A percentile compares a stretch with the other conserved stretches of the same genome.
Conservation (phyloP, 371 early-diverging fungal species). For the Entomophthora muscae region DNA sequence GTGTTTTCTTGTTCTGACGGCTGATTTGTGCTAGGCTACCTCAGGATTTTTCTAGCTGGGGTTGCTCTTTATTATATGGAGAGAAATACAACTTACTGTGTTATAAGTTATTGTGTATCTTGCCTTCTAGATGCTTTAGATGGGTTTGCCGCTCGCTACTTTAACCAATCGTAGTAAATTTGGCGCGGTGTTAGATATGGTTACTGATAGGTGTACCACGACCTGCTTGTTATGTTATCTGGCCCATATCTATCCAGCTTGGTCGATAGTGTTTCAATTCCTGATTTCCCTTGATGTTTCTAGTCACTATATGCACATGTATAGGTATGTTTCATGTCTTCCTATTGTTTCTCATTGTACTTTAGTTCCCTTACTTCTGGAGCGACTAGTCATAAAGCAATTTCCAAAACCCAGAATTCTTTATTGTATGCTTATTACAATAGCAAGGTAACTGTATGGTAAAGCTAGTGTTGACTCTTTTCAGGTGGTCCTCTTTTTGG, state of each 20-base stretch:
- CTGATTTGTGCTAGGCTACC: too few species aligned
- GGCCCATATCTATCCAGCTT: constrained; percentile 40
- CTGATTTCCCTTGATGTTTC: constrained; percentile 82
- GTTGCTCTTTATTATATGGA: constrained; percentile 58
- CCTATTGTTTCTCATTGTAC: neutral
- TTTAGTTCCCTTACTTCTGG: constrained; percentile 68
- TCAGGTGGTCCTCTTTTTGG: constrained; percentile 63
- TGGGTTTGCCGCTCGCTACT: constrained; percentile 81
- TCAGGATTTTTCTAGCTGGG: constrained; percentile 61
- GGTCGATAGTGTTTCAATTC: constrained; percentile 64
- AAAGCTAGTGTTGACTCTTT: neutral
- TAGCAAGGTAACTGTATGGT: constrained; percentile 44
- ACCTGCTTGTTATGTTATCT: constrained; percentile 76
- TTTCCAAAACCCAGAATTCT: constrained; percentile 43
- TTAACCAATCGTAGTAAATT: constrained; percentile 85
- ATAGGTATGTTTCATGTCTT: constrained; percentile 30
- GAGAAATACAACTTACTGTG: constrained; percentile 42
- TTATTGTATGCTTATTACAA: constrained; percentile 79
- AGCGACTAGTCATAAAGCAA: constrained; percentile 70
- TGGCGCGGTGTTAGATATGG: constrained; percentile 95
- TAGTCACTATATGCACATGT: constrained; percentile 97
- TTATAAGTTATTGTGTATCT: constrained; percentile 63
- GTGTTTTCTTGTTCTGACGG: too few species aligned
- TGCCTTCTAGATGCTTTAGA: constrained; percentile 89
- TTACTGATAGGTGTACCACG: constrained; percentile 88